These are phyloP conservation scores for Desmodesmus armatus DNA, from an alignment of 139 green algal genomes.

Conservation along the genomic window DNA sequence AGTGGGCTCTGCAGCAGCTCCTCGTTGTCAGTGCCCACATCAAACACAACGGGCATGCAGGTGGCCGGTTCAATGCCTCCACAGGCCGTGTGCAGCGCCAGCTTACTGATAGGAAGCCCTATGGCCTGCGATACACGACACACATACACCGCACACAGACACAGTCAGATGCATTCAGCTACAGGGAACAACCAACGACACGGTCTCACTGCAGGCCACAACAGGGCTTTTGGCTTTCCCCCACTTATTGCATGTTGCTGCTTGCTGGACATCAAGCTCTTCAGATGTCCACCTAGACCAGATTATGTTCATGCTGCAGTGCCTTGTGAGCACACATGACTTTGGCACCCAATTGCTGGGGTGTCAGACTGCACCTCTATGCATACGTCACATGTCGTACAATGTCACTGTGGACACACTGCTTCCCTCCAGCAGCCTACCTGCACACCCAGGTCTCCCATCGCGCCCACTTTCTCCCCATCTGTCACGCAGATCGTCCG, in stretches of 20 bases:
- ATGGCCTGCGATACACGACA: slow-evolving; percentile 63
- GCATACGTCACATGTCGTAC: no score
- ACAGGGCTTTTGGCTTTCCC: no score
- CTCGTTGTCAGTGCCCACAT: slow-evolving; percentile 77
- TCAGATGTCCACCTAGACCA: no score
- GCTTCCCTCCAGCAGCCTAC: slow-evolving; percentile 1
- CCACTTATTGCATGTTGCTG: no score
- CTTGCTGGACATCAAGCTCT: no score
- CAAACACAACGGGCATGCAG: slow-evolving; percentile 74
- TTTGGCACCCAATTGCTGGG: no score
- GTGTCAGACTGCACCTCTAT: no score
- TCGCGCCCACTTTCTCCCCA: slow-evolving; percentile 75
- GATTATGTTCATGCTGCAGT: no score
- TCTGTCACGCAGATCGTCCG: slow-evolving; percentile 88
- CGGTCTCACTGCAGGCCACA: neutral
- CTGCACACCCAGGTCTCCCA: slow-evolving; percentile 88
- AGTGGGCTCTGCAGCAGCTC: slow-evolving; percentile 71
- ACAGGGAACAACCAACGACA: neutral
- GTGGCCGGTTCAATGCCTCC: slow-evolving; percentile 81
- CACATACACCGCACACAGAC: neutral
- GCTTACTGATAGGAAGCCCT: slow-evolving; percentile 69
- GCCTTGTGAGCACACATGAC: slow-evolving; percentile 12
- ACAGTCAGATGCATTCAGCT: neutral
- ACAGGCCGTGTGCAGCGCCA: slow-evolving; percentile 83
- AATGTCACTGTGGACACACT: no score